A percentile compares a stretch with the other conserved stretches of the same genome.
These are phyloP conservation scores for Boletus vermiculosoides DNA, from an alignment of 768 basidiomycete species.

Conservation along the genomic window DNA sequence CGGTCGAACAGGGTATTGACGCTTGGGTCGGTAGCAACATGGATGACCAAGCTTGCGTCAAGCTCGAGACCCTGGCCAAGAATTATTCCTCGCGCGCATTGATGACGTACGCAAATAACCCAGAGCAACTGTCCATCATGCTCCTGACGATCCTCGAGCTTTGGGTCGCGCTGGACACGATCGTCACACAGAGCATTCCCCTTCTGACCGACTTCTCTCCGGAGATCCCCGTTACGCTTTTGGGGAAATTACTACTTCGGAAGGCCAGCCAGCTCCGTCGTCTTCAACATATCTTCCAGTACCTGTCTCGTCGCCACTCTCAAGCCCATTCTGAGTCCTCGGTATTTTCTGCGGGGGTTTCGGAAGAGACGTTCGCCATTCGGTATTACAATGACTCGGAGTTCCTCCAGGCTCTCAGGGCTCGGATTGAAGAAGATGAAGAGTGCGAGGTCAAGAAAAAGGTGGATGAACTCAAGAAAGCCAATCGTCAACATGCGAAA, in stretches of 20 bases:
- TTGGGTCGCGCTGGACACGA: constrained; percentile 37
- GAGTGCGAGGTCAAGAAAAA: constrained; percentile 20
- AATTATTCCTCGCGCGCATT: constrained; percentile 31
- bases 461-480: constrained; percentile 13
- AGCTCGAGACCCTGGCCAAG: constrained; percentile 25
- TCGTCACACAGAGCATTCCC: constrained; percentile 20
- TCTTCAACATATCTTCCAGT: constrained; percentile 24
- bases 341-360: constrained; percentile 31
- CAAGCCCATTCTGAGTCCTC: constrained; percentile 22
- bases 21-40: constrained; percentile 31
- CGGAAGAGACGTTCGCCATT: constrained; percentile 29
- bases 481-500: constrained; percentile 12
- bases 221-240: constrained; percentile 28
- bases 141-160: constrained; percentile 39
- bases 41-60: constrained; percentile 12
- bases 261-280: constrained; percentile 29
- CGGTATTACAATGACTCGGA: constrained; percentile 34
- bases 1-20: constrained; percentile 32
- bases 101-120: constrained; percentile 30
- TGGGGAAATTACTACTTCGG: constrained; percentile 31
- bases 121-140: constrained; percentile 44
- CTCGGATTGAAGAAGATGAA: constrained; percentile 32
- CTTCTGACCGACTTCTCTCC: constrained; percentile 35
- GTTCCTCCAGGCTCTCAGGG: constrained; percentile 25
- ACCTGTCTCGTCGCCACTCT: constrained; percentile 35